A percentile compares a stretch with the other conserved stretches of the same genome.
These are phyloP conservation scores for Mycena latifolia DNA, from an alignment of 768 basidiomycete genomes.

Conservation along the genomic window DNA sequence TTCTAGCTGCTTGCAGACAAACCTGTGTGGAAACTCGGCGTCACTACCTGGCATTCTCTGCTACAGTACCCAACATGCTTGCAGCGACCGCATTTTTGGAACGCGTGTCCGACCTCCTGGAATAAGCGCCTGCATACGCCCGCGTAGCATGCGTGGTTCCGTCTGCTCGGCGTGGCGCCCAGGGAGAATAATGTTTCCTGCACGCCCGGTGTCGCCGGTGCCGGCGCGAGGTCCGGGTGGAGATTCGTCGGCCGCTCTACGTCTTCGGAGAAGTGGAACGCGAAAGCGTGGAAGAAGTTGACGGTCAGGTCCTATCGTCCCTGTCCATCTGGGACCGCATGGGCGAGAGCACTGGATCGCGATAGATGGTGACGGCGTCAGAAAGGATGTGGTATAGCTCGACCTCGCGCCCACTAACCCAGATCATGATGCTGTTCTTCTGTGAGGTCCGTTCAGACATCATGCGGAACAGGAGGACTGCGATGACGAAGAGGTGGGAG, in stretches of 20 bases:
- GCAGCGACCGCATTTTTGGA: not conserved
- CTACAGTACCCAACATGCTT: not conserved
- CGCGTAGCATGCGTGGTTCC: not conserved
- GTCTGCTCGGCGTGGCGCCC: not conserved
- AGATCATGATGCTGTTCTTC: slow-evolving; percentile 7
- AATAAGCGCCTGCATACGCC: not conserved
- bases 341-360: not conserved
- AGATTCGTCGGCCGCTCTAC: not conserved
- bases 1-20: slow-evolving; percentile 1
- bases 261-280: slow-evolving; percentile 1
- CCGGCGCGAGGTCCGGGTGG: not conserved
- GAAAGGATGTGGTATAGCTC: slow-evolving; percentile 3
- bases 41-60: not conserved
- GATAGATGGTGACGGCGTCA: not conserved
- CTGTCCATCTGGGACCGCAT: not conserved
- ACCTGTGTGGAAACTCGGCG: slow-evolving; percentile 34
- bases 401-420: not conserved
- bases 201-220: not conserved
- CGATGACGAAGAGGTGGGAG: too few relatives aligned
- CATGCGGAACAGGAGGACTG: not conserved
- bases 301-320: not conserved
- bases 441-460: slow-evolving; percentile 3
- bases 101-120: slow-evolving; percentile 7
- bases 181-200: not conserved
- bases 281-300: slow-evolving; percentile 1